phyloP scores from a whole-genome alignment of 768 basidiomycete species.

The Scleroderma bovista region DNA sequence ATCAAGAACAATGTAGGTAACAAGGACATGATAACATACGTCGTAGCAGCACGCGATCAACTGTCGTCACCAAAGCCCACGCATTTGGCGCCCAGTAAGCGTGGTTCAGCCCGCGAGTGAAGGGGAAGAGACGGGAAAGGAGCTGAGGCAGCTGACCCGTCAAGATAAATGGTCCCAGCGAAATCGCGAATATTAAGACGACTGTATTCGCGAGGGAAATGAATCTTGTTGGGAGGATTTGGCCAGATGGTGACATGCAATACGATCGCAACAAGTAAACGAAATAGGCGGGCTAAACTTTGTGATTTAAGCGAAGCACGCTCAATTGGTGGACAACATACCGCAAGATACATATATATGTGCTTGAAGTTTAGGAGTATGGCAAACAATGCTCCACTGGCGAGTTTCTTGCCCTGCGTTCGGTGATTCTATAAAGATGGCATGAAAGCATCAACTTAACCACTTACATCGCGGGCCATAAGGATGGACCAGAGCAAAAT shows the following conservation, averaged over 20 bases:
- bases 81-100: constrained; percentile 93
- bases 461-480: constrained; percentile 75
- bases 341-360: constrained; percentile 95
- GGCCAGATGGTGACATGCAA: constrained; percentile 72
- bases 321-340: constrained; percentile 31
- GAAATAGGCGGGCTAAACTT: constrained; percentile 81
- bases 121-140: constrained; percentile 84
- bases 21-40: constrained; percentile 41
- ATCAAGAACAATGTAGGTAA: background rate
- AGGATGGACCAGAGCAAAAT: constrained; percentile 87
- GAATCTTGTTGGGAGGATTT: constrained; percentile 63
- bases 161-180: constrained; percentile 84
- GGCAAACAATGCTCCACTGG: constrained; percentile 83
- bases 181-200: constrained; percentile 68
- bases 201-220: constrained; percentile 76
- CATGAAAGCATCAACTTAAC: background rate
- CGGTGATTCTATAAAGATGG: constrained; percentile 1
- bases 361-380: constrained; percentile 95
- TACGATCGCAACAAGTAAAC: constrained; percentile 84
- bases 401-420: constrained; percentile 71
- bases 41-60: constrained; percentile 74
- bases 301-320: constrained; percentile 3
- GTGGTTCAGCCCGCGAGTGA: constrained; percentile 92
- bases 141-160: constrained; percentile 87
- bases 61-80: constrained; percentile 84